A percentile compares a stretch with the other conserved stretches of the same genome.
These are phyloP conservation scores for Tolypocladium guangdongense DNA, from an alignment of 2,329 filamentous ascomycete species.

Conservation along the genomic window DNA sequence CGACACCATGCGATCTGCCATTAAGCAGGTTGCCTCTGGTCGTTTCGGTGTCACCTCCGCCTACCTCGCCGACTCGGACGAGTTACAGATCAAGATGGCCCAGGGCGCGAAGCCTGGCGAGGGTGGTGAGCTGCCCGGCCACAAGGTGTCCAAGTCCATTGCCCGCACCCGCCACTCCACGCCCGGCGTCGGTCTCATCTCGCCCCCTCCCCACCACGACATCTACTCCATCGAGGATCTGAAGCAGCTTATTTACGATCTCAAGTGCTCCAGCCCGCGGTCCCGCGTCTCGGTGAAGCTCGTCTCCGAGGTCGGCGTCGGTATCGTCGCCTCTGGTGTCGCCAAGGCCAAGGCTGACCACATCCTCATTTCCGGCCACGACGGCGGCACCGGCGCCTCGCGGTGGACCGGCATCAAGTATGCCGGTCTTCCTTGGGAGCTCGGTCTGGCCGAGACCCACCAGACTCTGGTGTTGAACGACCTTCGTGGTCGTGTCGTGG, in stretches of 20 bases:
- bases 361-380: slow-evolving; percentile 92
- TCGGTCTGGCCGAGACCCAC: slow-evolving; percentile 93
- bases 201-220: slow-evolving; percentile 91
- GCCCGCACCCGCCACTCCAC: slow-evolving; percentile 92
- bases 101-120: slow-evolving; percentile 97
- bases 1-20: slow-evolving; percentile 93
- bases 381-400: slow-evolving; percentile 92
- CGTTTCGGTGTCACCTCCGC: slow-evolving; percentile 93
- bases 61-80: slow-evolving; percentile 89
- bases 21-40: slow-evolving; percentile 94
- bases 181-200: slow-evolving; percentile 90
- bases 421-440: slow-evolving; percentile 89
- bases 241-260: slow-evolving; percentile 94
- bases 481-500: slow-evolving; percentile 85
- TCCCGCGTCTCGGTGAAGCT: slow-evolving; percentile 93
- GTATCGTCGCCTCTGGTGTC: slow-evolving; percentile 94
- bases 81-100: slow-evolving; percentile 98
- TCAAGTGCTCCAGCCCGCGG: slow-evolving; percentile 92
- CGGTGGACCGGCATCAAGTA: slow-evolving; percentile 99
- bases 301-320: slow-evolving; percentile 92
- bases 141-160: slow-evolving; percentile 93
- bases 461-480: slow-evolving; percentile 95
- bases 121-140: slow-evolving; percentile 90
- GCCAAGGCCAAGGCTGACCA: slow-evolving; percentile 96
- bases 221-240: slow-evolving; percentile 98